phyloP scores from a whole-genome alignment of 1,139 yeast species.

The Geotrichum bryndzae region DNA sequence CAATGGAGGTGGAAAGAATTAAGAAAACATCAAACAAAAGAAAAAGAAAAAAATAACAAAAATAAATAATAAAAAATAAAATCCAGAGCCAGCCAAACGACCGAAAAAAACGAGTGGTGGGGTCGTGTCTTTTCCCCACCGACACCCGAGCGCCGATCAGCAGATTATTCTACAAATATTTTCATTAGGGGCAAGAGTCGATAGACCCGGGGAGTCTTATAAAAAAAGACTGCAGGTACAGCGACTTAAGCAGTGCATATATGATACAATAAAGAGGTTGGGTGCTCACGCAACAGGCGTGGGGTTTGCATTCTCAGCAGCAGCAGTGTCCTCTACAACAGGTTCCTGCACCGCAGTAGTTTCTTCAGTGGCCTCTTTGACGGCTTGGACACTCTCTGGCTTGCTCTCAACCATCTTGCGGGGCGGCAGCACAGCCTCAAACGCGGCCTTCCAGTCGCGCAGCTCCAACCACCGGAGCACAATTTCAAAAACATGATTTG shows the following conservation, averaged over 20 bases:
- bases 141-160: background rate
- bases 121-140: background rate
- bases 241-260: background rate
- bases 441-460: constrained; percentile 79
- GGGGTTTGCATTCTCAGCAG: constrained; percentile 5
- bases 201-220: background rate
- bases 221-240: background rate
- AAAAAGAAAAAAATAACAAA: background rate
- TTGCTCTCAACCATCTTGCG: constrained; percentile 48
- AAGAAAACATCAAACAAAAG: background rate
- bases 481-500: constrained; percentile 88
- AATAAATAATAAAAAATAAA: background rate
- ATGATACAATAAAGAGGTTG: background rate
- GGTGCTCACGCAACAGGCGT: background rate
- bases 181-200: background rate
- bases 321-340: constrained; percentile 8
- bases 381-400: background rate
- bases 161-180: background rate
- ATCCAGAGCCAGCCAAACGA: background rate
- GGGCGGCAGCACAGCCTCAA: constrained; percentile 75
- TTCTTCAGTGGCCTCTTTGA: background rate
- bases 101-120: background rate
- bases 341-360: background rate
- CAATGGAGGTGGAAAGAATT: background rate
- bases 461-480: constrained; percentile 74